Evolutionary conservation across 768 basidiomycete genomes (phyloP), one percentile per base, ranked within the genome.

Genomic region (Mycena filopes): DNA sequence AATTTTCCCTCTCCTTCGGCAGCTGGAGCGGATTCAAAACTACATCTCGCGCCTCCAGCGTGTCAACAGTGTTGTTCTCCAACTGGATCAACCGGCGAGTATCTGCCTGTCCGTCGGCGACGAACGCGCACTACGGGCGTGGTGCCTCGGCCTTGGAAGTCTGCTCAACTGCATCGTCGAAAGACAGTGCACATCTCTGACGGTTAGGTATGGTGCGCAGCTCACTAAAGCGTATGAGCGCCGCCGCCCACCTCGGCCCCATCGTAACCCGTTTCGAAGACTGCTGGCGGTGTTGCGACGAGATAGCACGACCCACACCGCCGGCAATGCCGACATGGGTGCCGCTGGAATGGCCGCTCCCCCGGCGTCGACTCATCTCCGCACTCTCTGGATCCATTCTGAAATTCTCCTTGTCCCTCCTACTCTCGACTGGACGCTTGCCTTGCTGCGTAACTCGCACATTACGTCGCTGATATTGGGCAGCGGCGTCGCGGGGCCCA

Each of bases 141-240:
- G 61, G 61, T 3, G 46, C 4, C 3, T 5, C 15, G 20, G 40
- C 18, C 28, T 62, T 4, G 46, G 23, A 5, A n/a, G 21, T 21
- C 53, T 62, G 15, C 12, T 62, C 46, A 55, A 41, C 54, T 48
- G 46, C 53, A 49, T 62, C 38, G 38, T 55, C 4, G 2, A 25
- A 16, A 55, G 31, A 16, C 12, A 25, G 21, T 62, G 61, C 18
- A 21, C 11, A 0, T 48, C 45, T 20, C 21, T 62, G 8, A 21
- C 46, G 1, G 20, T 62, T 5, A 3, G 21, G 2, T 10, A 55
- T 10, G 61, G 61, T 21, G 53, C n/a, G 1, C 46, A 62, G 4
- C 26, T 62, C 53, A 49, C 25, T n/a, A 55, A 12, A 40, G 31
- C 60, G 2, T 62, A 46, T 36, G 50, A 53, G 20, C 25, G 11